Percentiles rank a stretch among this genome's conserved stretches.
Evolutionary conservation across 371 early-diverging fungal genomes (phyloP).

Genomic region (Gilbertella persicaria): DNA sequence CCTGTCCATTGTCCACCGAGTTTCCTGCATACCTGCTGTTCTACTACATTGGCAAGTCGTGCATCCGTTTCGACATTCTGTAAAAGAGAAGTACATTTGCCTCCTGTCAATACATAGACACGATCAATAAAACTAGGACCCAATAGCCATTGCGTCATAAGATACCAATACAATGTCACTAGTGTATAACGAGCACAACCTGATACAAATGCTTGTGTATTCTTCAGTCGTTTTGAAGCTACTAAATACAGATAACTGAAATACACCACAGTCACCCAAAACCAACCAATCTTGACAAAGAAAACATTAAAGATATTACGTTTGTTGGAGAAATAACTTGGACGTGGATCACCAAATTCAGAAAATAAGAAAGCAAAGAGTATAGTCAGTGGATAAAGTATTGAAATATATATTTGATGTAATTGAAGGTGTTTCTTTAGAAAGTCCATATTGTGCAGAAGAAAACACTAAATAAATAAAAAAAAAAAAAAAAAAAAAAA

Average conservation of each 20-base stretch:
- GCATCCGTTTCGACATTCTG: slow-evolving; percentile 12
- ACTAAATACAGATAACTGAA: slow-evolving; percentile 37
- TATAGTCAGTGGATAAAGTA: slow-evolving; percentile 32
- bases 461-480: not conserved
- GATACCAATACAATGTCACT: slow-evolving; percentile 82
- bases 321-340: slow-evolving; percentile 65
- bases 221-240: slow-evolving; percentile 12
- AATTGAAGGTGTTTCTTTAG: slow-evolving; percentile 24
- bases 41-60: slow-evolving; percentile 19
- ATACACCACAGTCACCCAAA: slow-evolving; percentile 70
- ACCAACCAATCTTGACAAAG: slow-evolving; percentile 88
- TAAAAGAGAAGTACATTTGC: slow-evolving; percentile 44
- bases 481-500: slow-evolving; percentile 1
- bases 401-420: slow-evolving; percentile 30
- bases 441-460: slow-evolving; percentile 11
- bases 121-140: slow-evolving; percentile 85
- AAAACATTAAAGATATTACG: slow-evolving; percentile 74
- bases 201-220: slow-evolving; percentile 20
- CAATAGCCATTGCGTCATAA: slow-evolving; percentile 82
- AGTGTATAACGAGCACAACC: slow-evolving; percentile 57
- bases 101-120: slow-evolving; percentile 72
- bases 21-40: slow-evolving; percentile 53
- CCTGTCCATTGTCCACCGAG: slow-evolving; percentile 77
- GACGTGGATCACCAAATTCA: slow-evolving; percentile 29
- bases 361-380: slow-evolving; percentile 32